Percentiles rank a stretch among this genome's conserved stretches.
Conservation (phyloP, 2,329 filamentous ascomycete species). For the Ilyonectria robusta region DNA sequence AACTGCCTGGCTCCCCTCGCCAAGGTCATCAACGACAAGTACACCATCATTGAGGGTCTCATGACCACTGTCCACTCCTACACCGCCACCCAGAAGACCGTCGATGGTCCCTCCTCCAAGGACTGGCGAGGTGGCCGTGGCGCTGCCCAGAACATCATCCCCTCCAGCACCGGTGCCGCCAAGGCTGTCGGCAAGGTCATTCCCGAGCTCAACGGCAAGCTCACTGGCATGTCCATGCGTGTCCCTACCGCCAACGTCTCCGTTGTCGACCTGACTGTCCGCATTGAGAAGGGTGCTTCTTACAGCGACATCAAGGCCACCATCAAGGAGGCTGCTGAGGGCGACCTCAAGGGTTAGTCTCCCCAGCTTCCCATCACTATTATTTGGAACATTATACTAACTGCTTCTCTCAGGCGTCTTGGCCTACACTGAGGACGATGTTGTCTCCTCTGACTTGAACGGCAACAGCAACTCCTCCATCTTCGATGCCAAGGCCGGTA, state of each 20-base stretch:
- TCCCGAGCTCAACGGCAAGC: constrained; percentile 97
- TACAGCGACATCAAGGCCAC: constrained; percentile 95
- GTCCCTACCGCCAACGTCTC: constrained; percentile 99
- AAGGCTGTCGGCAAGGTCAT: constrained; percentile 99
- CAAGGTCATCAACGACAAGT: constrained; percentile 99
- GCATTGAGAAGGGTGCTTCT: constrained; percentile 88
- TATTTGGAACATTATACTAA: constrained; percentile 26
- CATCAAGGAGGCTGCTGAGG: constrained; percentile 89
- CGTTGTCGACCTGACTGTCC: constrained; percentile 96
- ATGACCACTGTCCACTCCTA: constrained; percentile 99
- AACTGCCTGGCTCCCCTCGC: constrained; percentile 99
- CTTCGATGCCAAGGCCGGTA: constrained; percentile 99
- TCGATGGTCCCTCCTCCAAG: constrained; percentile 97
- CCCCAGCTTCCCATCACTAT: background rate
- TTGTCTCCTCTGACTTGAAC: constrained; percentile 95
- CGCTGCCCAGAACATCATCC: constrained; percentile 99
- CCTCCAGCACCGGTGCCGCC: constrained; percentile 97
- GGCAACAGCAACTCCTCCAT: constrained; percentile 96
- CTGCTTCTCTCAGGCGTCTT: constrained; percentile 75
- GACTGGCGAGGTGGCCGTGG: constrained; percentile 99
- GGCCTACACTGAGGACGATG: constrained; percentile 95
- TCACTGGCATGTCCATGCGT: constrained; percentile 99
- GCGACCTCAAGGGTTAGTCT: constrained; percentile 84
- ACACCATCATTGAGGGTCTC: constrained; percentile 95
- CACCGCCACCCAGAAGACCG: constrained; percentile 99